Conservation (phyloP, 192 early-diverging fungal genomes). For the Haplosporangium gracile region DNA sequence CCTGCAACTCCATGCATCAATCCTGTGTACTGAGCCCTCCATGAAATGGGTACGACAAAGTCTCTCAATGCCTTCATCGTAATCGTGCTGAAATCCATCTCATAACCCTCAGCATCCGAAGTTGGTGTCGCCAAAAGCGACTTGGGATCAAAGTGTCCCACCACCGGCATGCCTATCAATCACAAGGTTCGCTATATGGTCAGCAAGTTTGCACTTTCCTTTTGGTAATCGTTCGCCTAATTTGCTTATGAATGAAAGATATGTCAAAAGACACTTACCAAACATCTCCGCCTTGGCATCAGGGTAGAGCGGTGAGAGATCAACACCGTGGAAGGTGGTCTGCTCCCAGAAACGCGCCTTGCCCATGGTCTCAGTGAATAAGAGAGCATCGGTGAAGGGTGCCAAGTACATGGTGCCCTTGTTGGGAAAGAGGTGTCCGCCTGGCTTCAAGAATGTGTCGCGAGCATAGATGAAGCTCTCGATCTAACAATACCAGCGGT, state of each 20-base stretch:
- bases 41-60: constrained; percentile 88
- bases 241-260: neutral
- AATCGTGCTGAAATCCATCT: constrained; percentile 90
- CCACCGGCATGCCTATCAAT: constrained; percentile 81
- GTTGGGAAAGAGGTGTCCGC: constrained; percentile 92
- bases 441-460: constrained; percentile 93
- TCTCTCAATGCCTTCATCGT: constrained; percentile 83
- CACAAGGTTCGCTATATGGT: constrained; percentile 18
- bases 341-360: constrained; percentile 93
- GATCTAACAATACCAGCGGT: constrained; percentile 57
- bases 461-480: constrained; percentile 90
- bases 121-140: constrained; percentile 79
- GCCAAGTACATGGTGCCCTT: constrained; percentile 91
- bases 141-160: constrained; percentile 91
- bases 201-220: neutral
- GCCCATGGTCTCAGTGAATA: constrained; percentile 96
- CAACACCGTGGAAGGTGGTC: constrained; percentile 91
- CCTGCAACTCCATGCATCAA: constrained; percentile 94
- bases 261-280: constrained; percentile 55
- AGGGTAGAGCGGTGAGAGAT: constrained; percentile 85
- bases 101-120: constrained; percentile 59
- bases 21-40: constrained; percentile 88
- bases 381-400: constrained; percentile 79
- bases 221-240: no score
- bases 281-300: constrained; percentile 93